Percentiles rank a stretch among this genome's conserved stretches.
Conservation (phyloP, 352 stramenopile species). For the Phytopythium ostracodes region DNA sequence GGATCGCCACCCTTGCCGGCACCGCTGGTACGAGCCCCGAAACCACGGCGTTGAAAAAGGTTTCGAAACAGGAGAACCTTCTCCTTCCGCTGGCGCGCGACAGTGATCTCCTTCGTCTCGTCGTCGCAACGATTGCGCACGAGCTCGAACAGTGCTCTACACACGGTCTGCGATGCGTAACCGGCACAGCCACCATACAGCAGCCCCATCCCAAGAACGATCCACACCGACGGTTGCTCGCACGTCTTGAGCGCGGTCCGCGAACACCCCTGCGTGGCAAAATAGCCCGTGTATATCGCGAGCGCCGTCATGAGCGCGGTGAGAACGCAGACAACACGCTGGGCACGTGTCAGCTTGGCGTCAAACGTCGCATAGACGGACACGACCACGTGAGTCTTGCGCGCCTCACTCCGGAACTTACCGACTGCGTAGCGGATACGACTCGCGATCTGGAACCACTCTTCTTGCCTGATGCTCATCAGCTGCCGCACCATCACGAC, state of each 20-base stretch:
- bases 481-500: constrained; percentile 26
- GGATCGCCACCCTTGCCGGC: background rate
- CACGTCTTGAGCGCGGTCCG: constrained; percentile 58
- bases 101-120: constrained; percentile 48
- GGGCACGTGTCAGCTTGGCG: constrained; percentile 47
- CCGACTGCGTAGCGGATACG: constrained; percentile 47
- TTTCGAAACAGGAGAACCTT: constrained; percentile 64
- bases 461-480: constrained; percentile 24
- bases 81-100: constrained; percentile 65
- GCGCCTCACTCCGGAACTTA: constrained; percentile 47
- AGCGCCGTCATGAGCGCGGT: constrained; percentile 40
- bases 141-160: constrained; percentile 42
- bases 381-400: constrained; percentile 35
- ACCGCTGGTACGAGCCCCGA: background rate
- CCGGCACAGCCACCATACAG: constrained; percentile 54
- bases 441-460: constrained; percentile 47
- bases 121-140: constrained; percentile 61
- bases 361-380: constrained; percentile 53
- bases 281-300: constrained; percentile 42
- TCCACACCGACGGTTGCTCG: constrained; percentile 39
- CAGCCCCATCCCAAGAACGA: constrained; percentile 41
- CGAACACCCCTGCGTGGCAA: constrained; percentile 53
- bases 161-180: constrained; percentile 28
- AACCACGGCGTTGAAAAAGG: constrained; percentile 17
- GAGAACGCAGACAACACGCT: constrained; percentile 49